phyloP scores from a whole-genome alignment of 257 asterid species.

The Echium plantagineum region DNA sequence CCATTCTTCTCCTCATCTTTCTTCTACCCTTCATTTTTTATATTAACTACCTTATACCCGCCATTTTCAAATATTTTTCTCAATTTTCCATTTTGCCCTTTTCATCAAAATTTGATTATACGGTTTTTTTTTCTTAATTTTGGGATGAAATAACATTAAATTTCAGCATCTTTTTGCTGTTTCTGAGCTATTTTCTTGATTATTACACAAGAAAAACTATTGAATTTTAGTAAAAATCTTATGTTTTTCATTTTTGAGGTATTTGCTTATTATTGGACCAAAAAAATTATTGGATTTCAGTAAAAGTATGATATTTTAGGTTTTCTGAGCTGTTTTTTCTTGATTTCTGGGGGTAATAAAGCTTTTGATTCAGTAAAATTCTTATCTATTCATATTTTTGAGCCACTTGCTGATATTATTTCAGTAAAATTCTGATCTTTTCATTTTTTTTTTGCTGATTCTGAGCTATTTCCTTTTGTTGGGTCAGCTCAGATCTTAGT shows the following conservation, averaged over 20 bases:
- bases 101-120: background rate
- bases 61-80: background rate
- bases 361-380: no score
- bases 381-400: no score
- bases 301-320: background rate
- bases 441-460: background rate
- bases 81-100: background rate
- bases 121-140: background rate
- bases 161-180: background rate
- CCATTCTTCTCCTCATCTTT: constrained; percentile 26
- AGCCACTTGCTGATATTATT: no score
- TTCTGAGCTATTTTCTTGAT: no score
- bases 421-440: no score
- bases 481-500: background rate
- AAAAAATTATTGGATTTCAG: background rate
- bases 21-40: constrained; percentile 11
- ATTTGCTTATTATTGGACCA: background rate
- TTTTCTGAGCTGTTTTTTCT: background rate
- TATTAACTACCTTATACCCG: background rate
- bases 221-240: background rate
- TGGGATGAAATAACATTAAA: background rate
- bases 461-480: constrained; percentile 1
- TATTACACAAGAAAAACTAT: background rate
- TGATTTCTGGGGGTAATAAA: no score
- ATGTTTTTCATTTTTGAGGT: background rate